Evolutionary conservation across 2,329 filamentous ascomycete genomes (phyloP).

Genomic region (Penicillium paneum): DNA sequence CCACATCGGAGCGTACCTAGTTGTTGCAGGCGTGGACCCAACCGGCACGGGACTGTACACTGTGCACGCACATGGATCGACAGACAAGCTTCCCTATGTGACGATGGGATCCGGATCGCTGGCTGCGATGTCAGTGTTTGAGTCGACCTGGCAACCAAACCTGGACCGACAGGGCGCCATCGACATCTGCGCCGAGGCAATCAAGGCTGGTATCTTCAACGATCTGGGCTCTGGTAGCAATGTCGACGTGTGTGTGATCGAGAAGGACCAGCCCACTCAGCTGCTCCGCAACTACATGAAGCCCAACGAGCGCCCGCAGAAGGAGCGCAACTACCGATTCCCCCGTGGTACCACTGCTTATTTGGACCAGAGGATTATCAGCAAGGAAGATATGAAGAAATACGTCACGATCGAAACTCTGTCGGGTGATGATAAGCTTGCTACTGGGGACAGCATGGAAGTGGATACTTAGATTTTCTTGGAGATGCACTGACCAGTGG

Average conservation of each 20-base stretch:
- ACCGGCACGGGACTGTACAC: slow-evolving; percentile 95
- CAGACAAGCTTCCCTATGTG: slow-evolving; percentile 97
- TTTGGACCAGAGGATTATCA: slow-evolving; percentile 93
- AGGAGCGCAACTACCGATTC: slow-evolving; percentile 93
- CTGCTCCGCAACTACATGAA: slow-evolving; percentile 88
- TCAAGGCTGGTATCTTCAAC: slow-evolving; percentile 97
- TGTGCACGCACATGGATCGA: slow-evolving; percentile 95
- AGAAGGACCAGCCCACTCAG: slow-evolving; percentile 82
- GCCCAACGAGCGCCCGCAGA: slow-evolving; percentile 85
- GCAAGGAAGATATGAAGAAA: slow-evolving; percentile 87
- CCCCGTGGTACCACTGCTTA: slow-evolving; percentile 88
- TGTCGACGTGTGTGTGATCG: slow-evolving; percentile 95
- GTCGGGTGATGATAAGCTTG: slow-evolving; percentile 62
- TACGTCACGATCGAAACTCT: slow-evolving; percentile 91
- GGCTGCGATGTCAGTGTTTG: slow-evolving; percentile 96
- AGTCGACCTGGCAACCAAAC: slow-evolving; percentile 85
- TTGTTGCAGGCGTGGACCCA: slow-evolving; percentile 93
- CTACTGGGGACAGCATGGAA: slow-evolving; percentile 63
- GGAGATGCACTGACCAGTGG: slow-evolving; percentile 10
- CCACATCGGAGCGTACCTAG: slow-evolving; percentile 95
- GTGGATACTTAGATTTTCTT: slow-evolving; percentile 49
- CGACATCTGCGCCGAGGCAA: slow-evolving; percentile 77
- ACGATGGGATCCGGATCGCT: slow-evolving; percentile 97
- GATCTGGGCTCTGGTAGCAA: slow-evolving; percentile 96
- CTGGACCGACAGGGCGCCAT: slow-evolving; percentile 78